Conservation (phyloP, 208 protist genomes). For the Plasmodiophora brassicae region DNA sequence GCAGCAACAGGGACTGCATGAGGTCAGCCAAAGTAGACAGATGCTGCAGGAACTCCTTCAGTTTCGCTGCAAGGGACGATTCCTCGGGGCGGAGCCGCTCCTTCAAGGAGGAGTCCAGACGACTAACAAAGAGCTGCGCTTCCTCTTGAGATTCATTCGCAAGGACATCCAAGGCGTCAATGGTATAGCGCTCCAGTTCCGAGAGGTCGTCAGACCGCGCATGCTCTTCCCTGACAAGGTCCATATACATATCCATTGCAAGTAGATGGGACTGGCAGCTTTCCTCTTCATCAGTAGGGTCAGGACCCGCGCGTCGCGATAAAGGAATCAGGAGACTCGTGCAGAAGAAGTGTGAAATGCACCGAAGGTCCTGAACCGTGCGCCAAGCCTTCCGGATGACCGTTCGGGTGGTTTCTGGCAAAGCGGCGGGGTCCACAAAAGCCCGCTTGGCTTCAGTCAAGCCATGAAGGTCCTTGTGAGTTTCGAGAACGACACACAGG, state of each 20-base stretch:
- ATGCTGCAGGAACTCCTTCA: background rate
- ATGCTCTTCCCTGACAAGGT: background rate
- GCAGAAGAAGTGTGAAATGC: background rate
- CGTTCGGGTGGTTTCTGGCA: background rate
- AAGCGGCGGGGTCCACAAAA: background rate
- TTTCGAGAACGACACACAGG: background rate
- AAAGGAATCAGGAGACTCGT: background rate
- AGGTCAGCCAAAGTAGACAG: background rate
- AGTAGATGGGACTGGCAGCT: background rate
- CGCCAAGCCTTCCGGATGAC: background rate
- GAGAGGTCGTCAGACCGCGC: background rate
- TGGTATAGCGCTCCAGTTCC: background rate
- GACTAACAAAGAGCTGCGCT: background rate
- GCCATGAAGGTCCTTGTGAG: slow-evolving; percentile 4
- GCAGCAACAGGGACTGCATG: background rate
- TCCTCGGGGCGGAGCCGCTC: background rate
- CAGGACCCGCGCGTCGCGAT: background rate
- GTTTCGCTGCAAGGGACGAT: background rate
- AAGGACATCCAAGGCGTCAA: background rate
- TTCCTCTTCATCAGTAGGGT: background rate
- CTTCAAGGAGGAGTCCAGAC: background rate
- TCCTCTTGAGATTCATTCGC: background rate
- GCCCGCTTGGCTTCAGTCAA: background rate
- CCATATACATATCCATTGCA: background rate
- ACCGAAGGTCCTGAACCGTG: background rate